phyloP scores from a whole-genome alignment of 106 monocot genomes.

The Phalaenopsis equestris region DNA sequence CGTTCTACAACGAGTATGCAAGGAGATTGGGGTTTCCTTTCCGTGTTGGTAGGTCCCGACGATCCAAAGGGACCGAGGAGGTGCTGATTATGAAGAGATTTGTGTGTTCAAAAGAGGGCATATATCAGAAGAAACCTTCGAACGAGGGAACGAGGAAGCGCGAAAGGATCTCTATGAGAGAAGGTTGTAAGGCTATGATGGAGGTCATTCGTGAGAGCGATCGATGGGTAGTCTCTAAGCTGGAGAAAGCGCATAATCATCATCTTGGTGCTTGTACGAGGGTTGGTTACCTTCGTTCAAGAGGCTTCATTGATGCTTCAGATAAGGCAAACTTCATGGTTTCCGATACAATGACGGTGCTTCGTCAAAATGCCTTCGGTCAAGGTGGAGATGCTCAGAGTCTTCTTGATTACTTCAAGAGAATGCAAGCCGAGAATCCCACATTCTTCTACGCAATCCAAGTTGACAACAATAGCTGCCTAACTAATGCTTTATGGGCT shows the following conservation, averaged over 20 bases:
- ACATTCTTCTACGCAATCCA: slow-evolving; percentile 81
- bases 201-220: slow-evolving; percentile 77
- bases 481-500: slow-evolving; percentile 90
- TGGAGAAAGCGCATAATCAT: slow-evolving; percentile 87
- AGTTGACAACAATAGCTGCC: slow-evolving; percentile 78
- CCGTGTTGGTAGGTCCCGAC: slow-evolving; percentile 78
- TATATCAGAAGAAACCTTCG: slow-evolving; percentile 71
- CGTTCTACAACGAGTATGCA: slow-evolving; percentile 93
- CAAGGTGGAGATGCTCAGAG: slow-evolving; percentile 81
- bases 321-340: slow-evolving; percentile 46
- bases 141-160: slow-evolving; percentile 67
- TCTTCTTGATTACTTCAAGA: slow-evolving; percentile 78
- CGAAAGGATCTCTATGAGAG: slow-evolving; percentile 84
- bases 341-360: slow-evolving; percentile 49
- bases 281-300: slow-evolving; percentile 81
- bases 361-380: slow-evolving; percentile 73
- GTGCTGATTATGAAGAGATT: slow-evolving; percentile 94
- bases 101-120: slow-evolving; percentile 91
- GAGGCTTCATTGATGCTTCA: slow-evolving; percentile 56
- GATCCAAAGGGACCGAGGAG: slow-evolving; percentile 87
- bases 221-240: slow-evolving; percentile 83
- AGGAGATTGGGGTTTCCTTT: slow-evolving; percentile 85
- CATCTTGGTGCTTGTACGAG: slow-evolving; percentile 76
- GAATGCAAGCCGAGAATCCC: slow-evolving; percentile 72
- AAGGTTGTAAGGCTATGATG: slow-evolving; percentile 98